Evolutionary conservation across 1,284 basidiomycete species (phyloP), one percentile per base, ranked within the genome.

Genomic region (Pholiota adiposa): DNA sequence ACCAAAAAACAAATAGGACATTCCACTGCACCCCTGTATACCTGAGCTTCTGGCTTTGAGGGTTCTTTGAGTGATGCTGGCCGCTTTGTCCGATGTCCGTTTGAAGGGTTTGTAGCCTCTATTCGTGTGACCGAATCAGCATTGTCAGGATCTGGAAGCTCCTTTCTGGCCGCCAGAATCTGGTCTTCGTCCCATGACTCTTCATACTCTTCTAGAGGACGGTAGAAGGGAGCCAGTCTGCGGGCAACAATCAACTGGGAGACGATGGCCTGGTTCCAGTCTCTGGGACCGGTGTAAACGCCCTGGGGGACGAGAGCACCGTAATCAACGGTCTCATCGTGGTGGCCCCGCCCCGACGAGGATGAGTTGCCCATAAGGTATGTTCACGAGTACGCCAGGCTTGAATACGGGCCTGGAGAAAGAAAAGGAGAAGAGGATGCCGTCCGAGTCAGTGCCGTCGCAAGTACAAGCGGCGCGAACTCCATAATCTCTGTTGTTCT

Each of bases 1-100:
- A 97, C 96, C 74, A 99, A 82, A 79, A 99, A 98, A 77, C 97
- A 99, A 67, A 99, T 98, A n/a, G 97, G 97, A 79, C 97, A 99
- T 75, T 99, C 97, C 40, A 90, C 80, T n/a, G 95, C 93, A 44
- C 88, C 88, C 64, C 86, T 80, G 77, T 97, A 98, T 49, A 94
- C 81, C 62, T 86, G 84, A 48, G 88, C 90, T 72, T 96, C 94
- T 49, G 85, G 82, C 68, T 77, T 83, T 57, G 82, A 80, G 69
- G 82, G 80, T 54, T 93, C 90, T 74, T 89, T 86, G 63, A 77
- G 62, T 43, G 71, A 64, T 66, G 76, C 77, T 25, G 82, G 79
- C 11, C 84, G 81, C 70, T 83, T 87, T 36, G 80, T 76, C 66
- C 73, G 83, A 49, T 75, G 63, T 49, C 67, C 63, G 61, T 70